These are phyloP conservation scores for Peribolospora baueri DNA, from an alignment of 768 basidiomycete genomes.

Conservation along the genomic window DNA sequence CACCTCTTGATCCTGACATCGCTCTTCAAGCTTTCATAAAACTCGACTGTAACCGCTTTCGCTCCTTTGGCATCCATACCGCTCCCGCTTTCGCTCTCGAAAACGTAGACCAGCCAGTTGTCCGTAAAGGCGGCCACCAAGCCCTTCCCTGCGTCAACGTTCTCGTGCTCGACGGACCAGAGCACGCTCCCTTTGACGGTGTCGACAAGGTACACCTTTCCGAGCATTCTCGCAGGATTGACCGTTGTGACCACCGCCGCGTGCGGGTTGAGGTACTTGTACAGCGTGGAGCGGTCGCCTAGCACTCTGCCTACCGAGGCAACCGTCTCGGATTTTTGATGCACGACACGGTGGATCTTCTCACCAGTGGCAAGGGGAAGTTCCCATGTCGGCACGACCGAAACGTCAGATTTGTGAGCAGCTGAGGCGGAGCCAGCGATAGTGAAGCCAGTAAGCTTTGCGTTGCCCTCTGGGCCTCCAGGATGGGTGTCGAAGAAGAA, in stretches of 20 bases:
- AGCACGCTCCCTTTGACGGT: constrained; percentile 48
- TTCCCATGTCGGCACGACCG: too few species aligned
- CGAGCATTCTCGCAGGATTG: constrained; percentile 17
- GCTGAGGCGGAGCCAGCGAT: too few species aligned
- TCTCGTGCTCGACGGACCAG: constrained; percentile 30
- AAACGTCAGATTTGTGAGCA: too few species aligned
- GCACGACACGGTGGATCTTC: too few species aligned
- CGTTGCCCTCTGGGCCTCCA: too few species aligned
- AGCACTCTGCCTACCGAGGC: constrained; percentile 64
- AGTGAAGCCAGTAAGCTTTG: too few species aligned
- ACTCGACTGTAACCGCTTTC: constrained; percentile 54
- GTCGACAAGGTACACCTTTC: constrained; percentile 57
- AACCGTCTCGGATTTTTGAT: constrained; percentile 13
- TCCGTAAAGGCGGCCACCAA: constrained; percentile 46
- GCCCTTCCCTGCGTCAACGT: constrained; percentile 25
- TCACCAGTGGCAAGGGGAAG: too few species aligned
- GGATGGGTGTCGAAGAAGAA: too few species aligned
- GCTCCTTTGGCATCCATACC: constrained; percentile 36
- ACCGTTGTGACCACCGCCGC: constrained; percentile 22
- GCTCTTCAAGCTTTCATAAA: constrained; percentile 37
- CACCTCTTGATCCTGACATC: not conserved
- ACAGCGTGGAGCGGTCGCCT: constrained; percentile 65
- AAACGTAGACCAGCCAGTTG: constrained; percentile 83
- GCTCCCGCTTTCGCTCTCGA: constrained; percentile 36
- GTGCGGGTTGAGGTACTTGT: constrained; percentile 82